Evolutionary conservation across 306 rosid genomes (phyloP).

Genomic region (Vachellia pachyceras): DNA sequence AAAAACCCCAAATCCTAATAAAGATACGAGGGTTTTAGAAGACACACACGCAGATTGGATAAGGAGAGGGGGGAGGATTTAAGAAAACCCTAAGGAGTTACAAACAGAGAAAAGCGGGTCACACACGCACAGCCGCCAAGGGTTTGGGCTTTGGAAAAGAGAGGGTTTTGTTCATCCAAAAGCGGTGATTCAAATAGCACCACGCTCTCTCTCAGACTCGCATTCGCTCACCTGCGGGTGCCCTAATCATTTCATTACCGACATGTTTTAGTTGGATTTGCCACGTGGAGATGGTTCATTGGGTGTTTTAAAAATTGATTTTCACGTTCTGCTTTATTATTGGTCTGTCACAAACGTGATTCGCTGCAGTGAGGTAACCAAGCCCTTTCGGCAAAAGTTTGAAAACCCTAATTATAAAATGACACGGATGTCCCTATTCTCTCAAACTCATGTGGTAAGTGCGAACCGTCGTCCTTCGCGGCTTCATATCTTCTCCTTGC

Average conservation of each 20-base stretch:
- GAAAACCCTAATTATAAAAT: conserved; percentile 77
- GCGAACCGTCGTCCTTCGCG: conserved; percentile 18
- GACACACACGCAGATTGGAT: too few relatives aligned
- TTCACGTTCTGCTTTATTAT: not conserved
- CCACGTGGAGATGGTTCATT: conserved; percentile 1
- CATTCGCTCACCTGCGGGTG: conserved; percentile 58
- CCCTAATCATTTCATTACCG: conserved; percentile 19
- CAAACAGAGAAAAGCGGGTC: conserved; percentile 51
- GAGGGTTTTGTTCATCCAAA: conserved; percentile 85
- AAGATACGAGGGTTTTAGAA: conserved; percentile 22
- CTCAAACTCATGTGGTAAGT: conserved; percentile 30
- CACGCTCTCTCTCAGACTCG: conserved; percentile 51
- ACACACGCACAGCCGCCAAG: conserved; percentile 94
- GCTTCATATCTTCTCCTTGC: too few relatives aligned
- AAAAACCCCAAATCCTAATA: conserved; percentile 21
- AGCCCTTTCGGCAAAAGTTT: conserved; percentile 32
- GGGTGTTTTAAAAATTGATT: not conserved
- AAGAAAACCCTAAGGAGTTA: conserved; percentile 56
- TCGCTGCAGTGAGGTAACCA: not conserved
- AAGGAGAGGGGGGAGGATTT: not conserved
- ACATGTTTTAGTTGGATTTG: not conserved
- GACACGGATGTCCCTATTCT: conserved; percentile 60
- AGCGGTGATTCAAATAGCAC: conserved; percentile 99
- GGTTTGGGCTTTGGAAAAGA: conserved; percentile 89
- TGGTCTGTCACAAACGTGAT: conserved; percentile 37